Evolutionary conservation across 805 yeast genomes (phyloP), one percentile per base, ranked within the genome.

Genomic region (Nakazawaea peltata): DNA sequence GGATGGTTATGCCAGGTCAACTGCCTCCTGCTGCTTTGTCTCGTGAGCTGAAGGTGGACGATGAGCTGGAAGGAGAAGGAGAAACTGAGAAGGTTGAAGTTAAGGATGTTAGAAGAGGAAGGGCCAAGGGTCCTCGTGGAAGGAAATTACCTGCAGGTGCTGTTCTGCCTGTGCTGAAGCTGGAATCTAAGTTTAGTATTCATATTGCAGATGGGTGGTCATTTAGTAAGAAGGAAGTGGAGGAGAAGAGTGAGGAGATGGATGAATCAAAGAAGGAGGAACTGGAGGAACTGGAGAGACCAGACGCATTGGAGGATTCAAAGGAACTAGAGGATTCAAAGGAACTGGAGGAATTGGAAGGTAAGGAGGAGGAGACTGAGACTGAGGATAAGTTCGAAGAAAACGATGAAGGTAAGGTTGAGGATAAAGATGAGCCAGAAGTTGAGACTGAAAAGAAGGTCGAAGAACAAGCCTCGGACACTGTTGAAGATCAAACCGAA

Each of bases 111-210:
- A 74, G 71, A 48, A 61, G 59, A 33, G 61, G 73, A 21, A 68
- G 90, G 47, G 79, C 77, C 1, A 77, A 61, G 44, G 92, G 90
- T 0, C 94, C 94, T 30, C 65, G 74, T 42, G 88, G 88, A 0
- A 71, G 84, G 41, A 75, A 73, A 46, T 56, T 81, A 35, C 92
- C 92, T 0, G 67, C 63, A 37, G 54, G 63, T n/a, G 71, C 77
- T 10, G 62, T 65, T 30, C 63, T 65, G 3, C 59, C 68, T 0
- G 54, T 61, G 1, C 50, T 61, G 8, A 63, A 63, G 22, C 47
- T 53, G 21, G 37, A 58, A 26, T 43, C 59, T 1, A 54, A 59
- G 23, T 63, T 62, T 40, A 48, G 51, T 16, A 39, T 63, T 4
- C 51, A 51, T 26, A 51, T 55, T 5, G 50, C 52, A 7, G 54